phyloP scores from a whole-genome alignment of 2,329 filamentous ascomycete species.

The Tolypocladium endophyticum region DNA sequence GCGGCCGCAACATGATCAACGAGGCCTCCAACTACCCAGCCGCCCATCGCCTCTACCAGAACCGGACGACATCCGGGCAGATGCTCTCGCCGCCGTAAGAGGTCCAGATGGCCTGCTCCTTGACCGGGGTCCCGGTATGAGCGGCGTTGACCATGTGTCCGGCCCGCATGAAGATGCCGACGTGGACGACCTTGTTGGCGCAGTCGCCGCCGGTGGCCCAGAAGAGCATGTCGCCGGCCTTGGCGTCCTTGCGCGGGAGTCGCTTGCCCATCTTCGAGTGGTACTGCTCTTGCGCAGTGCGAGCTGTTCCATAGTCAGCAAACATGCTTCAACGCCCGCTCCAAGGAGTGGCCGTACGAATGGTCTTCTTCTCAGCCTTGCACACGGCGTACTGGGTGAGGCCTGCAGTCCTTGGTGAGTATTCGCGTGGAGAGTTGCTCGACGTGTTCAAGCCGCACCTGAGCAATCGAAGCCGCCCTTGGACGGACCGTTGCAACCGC shows the following conservation, averaged over 20 bases:
- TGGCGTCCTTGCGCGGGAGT: constrained; percentile 5
- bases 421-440: not conserved
- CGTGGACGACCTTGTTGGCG: constrained; percentile 7
- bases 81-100: constrained; percentile 6
- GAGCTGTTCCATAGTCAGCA: constrained; percentile 1
- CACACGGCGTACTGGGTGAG: constrained; percentile 9
- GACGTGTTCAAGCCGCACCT: not conserved
- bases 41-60: constrained; percentile 5
- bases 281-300: constrained; percentile 7
- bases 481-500: constrained; percentile 7
- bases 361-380: constrained; percentile 8
- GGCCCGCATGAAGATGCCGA: constrained; percentile 7
- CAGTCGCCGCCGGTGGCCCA: constrained; percentile 8
- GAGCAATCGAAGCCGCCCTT: constrained; percentile 10
- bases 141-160: constrained; percentile 9
- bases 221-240: constrained; percentile 9
- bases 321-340: not conserved
- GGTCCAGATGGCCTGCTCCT: constrained; percentile 9
- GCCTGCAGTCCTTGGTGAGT: not conserved
- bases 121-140: constrained; percentile 7
- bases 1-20: too few species aligned
- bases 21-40: too few species aligned
- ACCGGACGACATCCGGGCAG: constrained; percentile 10
- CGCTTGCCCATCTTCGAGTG: constrained; percentile 9
- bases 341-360: constrained; percentile 1